These are phyloP conservation scores for Stagonosporopsis tanaceti DNA, from an alignment of 2,329 filamentous ascomycete species.

Conservation along the genomic window DNA sequence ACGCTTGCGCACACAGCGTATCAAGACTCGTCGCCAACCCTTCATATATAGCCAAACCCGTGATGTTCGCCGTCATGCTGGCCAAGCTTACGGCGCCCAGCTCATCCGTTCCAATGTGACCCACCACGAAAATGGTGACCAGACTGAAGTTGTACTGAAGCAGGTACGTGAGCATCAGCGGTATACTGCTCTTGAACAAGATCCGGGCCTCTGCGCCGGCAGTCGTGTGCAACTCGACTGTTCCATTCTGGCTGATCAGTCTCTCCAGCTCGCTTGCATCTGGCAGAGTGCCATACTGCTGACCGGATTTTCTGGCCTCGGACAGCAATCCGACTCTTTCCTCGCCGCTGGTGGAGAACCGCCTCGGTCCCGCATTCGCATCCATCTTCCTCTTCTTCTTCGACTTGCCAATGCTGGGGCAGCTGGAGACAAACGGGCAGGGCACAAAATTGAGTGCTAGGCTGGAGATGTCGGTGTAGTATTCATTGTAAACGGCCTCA, in stretches of 20 bases:
- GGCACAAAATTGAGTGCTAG: constrained; percentile 34
- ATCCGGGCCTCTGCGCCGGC: constrained; percentile 42
- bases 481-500: constrained; percentile 15
- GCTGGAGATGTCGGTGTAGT: constrained; percentile 32
- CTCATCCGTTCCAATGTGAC: constrained; percentile 62
- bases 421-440: constrained; percentile 26
- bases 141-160: constrained; percentile 63
- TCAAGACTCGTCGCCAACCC: constrained; percentile 62
- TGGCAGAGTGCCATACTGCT: constrained; percentile 40
- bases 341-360: constrained; percentile 41
- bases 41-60: constrained; percentile 61
- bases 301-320: constrained; percentile 26
- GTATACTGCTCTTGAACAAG: constrained; percentile 55
- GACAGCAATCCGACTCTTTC: constrained; percentile 37
- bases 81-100: constrained; percentile 62
- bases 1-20: constrained; percentile 61
- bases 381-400: constrained; percentile 40
- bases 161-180: constrained; percentile 62
- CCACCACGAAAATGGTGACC: constrained; percentile 61
- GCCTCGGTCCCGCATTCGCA: constrained; percentile 37
- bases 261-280: constrained; percentile 40
- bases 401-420: constrained; percentile 24
- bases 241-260: constrained; percentile 33
- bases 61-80: constrained; percentile 63
- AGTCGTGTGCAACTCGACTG: constrained; percentile 35